Evolutionary conservation across 352 stramenopile species (phyloP).

Genomic region (Phytophthora hibernalis): DNA sequence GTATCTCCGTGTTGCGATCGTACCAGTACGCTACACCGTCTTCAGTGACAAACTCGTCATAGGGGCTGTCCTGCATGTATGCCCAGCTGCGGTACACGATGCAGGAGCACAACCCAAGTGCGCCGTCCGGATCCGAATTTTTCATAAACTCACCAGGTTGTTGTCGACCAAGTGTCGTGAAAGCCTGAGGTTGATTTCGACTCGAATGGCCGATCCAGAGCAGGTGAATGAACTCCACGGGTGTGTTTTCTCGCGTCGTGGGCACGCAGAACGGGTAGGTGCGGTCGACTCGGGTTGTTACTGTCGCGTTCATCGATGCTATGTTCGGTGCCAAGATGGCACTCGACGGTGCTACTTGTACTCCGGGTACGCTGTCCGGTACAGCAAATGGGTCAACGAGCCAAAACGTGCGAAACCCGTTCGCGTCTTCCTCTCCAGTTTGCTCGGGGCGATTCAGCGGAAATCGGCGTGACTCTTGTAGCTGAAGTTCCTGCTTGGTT

Average conservation of each 20-base stretch:
- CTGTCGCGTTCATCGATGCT: conserved; percentile 81
- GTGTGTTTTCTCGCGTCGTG: conserved; percentile 92
- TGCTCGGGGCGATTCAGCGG: conserved; percentile 90
- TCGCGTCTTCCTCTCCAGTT: conserved; percentile 86
- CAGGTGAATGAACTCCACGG: conserved; percentile 94
- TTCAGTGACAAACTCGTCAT: conserved; percentile 92
- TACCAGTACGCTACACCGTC: conserved; percentile 94
- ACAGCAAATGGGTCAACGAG: conserved; percentile 66
- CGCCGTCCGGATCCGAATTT: conserved; percentile 71
- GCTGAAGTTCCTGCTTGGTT: conserved; percentile 12
- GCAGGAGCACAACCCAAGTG: conserved; percentile 84
- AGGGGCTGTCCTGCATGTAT: conserved; percentile 86
- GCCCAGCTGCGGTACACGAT: conserved; percentile 93
- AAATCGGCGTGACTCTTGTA: conserved; percentile 46
- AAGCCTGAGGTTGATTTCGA: conserved; percentile 92
- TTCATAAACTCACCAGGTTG: conserved; percentile 94
- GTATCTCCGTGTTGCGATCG: conserved; percentile 84
- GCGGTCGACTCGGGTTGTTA: conserved; percentile 88
- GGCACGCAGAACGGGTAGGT: conserved; percentile 94
- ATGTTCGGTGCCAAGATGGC: conserved; percentile 68
- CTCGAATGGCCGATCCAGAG: conserved; percentile 90
- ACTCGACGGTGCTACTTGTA: conserved; percentile 77
- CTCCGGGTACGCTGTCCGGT: conserved; percentile 56
- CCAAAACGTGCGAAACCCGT: conserved; percentile 92
- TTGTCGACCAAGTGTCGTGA: conserved; percentile 89